phyloP scores from a whole-genome alignment of 1,139 yeast genomes.

The Yamadazyma blattariae region DNA sequence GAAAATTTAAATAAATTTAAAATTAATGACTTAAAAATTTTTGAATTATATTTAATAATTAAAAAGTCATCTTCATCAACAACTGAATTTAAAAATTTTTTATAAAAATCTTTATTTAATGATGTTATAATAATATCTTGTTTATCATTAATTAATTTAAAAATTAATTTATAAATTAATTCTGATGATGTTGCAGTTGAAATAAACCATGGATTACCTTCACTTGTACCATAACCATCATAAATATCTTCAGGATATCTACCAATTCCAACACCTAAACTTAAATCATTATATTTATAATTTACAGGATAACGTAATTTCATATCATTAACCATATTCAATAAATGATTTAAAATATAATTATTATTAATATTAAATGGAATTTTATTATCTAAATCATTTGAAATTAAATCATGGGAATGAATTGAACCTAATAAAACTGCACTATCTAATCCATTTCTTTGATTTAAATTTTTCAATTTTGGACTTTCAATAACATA shows the following conservation, averaged over 20 bases:
- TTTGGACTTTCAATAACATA: constrained; percentile 71
- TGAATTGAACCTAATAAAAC: constrained; percentile 66
- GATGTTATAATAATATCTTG: constrained; percentile 25
- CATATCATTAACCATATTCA: constrained; percentile 64
- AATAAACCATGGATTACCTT: constrained; percentile 96
- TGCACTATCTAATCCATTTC: constrained; percentile 82
- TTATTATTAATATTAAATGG: constrained; percentile 62
- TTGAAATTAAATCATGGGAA: constrained; percentile 47
- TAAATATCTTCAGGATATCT: constrained; percentile 93
- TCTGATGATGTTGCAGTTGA: constrained; percentile 82
- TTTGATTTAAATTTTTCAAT: constrained; percentile 24
- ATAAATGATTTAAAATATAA: constrained; percentile 55
- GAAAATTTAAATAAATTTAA: constrained; percentile 53
- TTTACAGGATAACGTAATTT: constrained; percentile 73
- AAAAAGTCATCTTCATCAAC: constrained; percentile 29
- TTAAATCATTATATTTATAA: constrained; percentile 37
- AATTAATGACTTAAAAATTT: constrained; percentile 45
- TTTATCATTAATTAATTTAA: constrained; percentile 20
- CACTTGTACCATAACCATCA: constrained; percentile 69
- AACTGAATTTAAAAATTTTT: constrained; percentile 28
- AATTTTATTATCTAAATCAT: constrained; percentile 20
- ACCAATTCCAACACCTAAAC: constrained; percentile 72
- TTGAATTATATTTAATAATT: constrained; percentile 40
- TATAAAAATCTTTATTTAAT: constrained; percentile 27
- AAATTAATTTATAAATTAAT: constrained; percentile 39